phyloP scores from a whole-genome alignment of 2,329 filamentous ascomycete genomes.

The Aspergillus sp. region DNA sequence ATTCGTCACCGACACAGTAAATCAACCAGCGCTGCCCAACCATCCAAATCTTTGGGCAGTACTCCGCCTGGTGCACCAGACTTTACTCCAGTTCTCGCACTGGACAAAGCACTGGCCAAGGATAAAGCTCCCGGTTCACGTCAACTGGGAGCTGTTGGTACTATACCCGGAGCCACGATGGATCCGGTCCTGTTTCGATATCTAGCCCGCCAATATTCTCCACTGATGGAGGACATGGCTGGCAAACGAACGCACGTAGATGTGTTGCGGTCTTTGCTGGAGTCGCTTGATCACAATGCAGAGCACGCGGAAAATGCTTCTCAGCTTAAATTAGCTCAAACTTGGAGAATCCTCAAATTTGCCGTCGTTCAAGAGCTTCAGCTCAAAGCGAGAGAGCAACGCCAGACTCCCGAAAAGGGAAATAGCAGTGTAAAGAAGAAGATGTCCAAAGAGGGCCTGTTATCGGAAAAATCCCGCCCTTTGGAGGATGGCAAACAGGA shows the following conservation, averaged over 20 bases:
- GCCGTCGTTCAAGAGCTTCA: conserved; percentile 48
- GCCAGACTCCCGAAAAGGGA: conserved; percentile 13
- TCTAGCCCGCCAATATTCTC: conserved; percentile 40
- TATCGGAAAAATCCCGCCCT: conserved; percentile 19
- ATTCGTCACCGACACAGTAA: conserved; percentile 45
- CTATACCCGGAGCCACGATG: conserved; percentile 43
- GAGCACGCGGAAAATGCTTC: conserved; percentile 48
- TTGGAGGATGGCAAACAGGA: conserved; percentile 29
- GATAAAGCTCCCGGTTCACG: conserved; percentile 34
- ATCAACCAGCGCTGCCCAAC: conserved; percentile 38
- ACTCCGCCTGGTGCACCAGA: conserved; percentile 49
- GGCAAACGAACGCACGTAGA: conserved; percentile 16
- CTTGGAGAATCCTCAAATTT: conserved; percentile 54
- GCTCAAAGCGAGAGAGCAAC: conserved; percentile 31
- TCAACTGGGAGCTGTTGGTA: conserved; percentile 48
- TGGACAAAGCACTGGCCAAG: conserved; percentile 47
- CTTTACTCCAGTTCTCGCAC: conserved; percentile 43
- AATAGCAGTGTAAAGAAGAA: conserved; percentile 18
- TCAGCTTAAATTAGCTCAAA: conserved; percentile 51
- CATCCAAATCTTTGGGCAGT: conserved; percentile 50
- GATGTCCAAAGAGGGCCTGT: conserved; percentile 24
- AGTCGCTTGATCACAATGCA: conserved; percentile 51
- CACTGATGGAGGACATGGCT: conserved; percentile 27
- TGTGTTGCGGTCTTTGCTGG: conserved; percentile 29
- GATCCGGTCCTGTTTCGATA: conserved; percentile 37